A percentile compares a stretch with the other conserved stretches of the same genome.
phyloP scores from a whole-genome alignment of 2,329 filamentous ascomycete species.

The Alternaria ethzedia region DNA sequence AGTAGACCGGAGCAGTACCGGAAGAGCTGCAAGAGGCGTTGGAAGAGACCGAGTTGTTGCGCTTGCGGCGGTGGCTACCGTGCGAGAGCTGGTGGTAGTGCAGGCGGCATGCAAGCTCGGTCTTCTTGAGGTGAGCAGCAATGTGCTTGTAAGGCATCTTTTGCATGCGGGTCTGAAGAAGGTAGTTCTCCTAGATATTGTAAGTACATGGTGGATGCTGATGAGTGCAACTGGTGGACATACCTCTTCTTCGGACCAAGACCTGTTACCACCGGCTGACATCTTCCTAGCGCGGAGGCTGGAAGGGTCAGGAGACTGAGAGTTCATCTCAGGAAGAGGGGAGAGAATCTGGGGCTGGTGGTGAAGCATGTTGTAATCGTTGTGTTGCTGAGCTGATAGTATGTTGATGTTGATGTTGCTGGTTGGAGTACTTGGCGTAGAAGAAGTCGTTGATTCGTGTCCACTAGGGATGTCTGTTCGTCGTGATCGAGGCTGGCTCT shows the following conservation, averaged over 20 bases:
- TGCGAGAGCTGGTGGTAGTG: slow-evolving; percentile 88
- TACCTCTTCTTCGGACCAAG: slow-evolving; percentile 88
- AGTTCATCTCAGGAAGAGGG: slow-evolving; percentile 47
- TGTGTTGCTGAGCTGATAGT: not conserved
- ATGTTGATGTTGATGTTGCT: slow-evolving; percentile 41
- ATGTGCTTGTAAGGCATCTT: slow-evolving; percentile 95
- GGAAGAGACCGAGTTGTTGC: slow-evolving; percentile 73
- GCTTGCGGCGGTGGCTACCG: slow-evolving; percentile 80
- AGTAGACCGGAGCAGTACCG: slow-evolving; percentile 48
- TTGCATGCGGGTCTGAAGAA: slow-evolving; percentile 81
- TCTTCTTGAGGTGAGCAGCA: slow-evolving; percentile 83
- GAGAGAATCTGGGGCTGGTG: slow-evolving; percentile 49
- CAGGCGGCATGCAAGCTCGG: slow-evolving; percentile 83
- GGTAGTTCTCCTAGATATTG: slow-evolving; percentile 74
- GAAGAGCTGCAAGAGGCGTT: slow-evolving; percentile 51
- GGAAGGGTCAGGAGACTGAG: slow-evolving; percentile 41
- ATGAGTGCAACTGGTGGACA: slow-evolving; percentile 22
- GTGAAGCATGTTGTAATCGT: slow-evolving; percentile 42
- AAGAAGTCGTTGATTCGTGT: slow-evolving; percentile 33
- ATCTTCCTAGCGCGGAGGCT: slow-evolving; percentile 71
- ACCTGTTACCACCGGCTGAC: slow-evolving; percentile 75
- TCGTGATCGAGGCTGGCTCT: slow-evolving; percentile 52
- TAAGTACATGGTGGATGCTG: slow-evolving; percentile 16
- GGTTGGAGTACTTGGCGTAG: slow-evolving; percentile 20
- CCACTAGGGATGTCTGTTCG: slow-evolving; percentile 50